Evolutionary conservation across 108 stramenopile genomes (phyloP), one percentile per base, ranked within the genome.

Genomic region (Fragilaria radians): DNA sequence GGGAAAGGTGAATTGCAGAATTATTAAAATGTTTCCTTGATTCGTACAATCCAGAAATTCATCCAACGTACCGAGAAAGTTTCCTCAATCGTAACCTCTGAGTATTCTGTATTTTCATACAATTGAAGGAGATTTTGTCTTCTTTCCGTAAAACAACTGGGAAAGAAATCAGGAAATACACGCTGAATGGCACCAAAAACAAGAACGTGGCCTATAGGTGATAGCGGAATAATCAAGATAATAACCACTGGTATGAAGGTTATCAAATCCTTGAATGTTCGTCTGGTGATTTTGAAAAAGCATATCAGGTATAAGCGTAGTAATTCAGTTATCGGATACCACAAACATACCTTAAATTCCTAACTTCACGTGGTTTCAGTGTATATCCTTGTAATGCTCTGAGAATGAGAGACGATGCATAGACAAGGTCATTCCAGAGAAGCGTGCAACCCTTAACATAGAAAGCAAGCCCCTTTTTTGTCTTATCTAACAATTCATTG

Each of bases 111-210:
- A 11, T 76, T 86, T 66, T 92, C 91, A 68, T 92, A 88, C 11
- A 92, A 66, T 57, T 88, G 75, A 28, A 95, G 67, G 5, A 98
- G 71, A 71, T 98, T 98, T 70, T 96, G 97, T 27, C 97, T 73
- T 51, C 92, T 75, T 65, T 98, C 95, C 2, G 97, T 95, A 61
- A 92, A 98, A 63, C 95, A 95, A 64, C 88, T 93, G 26, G 97
- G 97, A 70, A 98, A 98, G 66, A 98, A 98, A 59, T 93, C 94
- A 19, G 97, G 97, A 61, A 94, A 98, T 64, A 96, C 88, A 42
- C 97, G 75, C 68, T 96, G 97, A 59, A 98, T 98, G 25, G 94
- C 93, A 46, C 93, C 93, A 69, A 98, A 98, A 5, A 98, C 90
- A 18, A 98, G 73, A 34, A 98, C 95, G 61, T 98, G 97, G 1